phyloP scores from a whole-genome alignment of 306 rosid species.

The Rosa multiflora region DNA sequence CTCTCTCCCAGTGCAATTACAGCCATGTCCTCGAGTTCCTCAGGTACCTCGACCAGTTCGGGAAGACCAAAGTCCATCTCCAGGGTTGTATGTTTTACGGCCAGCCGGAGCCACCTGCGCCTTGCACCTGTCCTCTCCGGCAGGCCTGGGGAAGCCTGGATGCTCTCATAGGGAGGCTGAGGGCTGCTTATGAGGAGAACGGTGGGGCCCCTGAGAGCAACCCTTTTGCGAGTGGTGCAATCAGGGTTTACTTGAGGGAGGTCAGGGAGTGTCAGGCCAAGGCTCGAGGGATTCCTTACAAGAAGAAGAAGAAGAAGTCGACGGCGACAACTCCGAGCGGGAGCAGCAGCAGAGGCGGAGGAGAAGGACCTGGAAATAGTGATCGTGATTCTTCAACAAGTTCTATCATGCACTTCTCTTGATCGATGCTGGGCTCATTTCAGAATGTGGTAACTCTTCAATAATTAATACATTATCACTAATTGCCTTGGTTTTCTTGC shows the following conservation, averaged over 20 bases:
- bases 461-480: not conserved
- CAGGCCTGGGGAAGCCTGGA: slow-evolving; percentile 99
- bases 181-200: slow-evolving; percentile 96
- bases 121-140: slow-evolving; percentile 84
- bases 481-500: not conserved
- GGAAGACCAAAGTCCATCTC: slow-evolving; percentile 90
- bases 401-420: slow-evolving; percentile 8
- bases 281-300: slow-evolving; percentile 95
- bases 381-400: slow-evolving; percentile 6
- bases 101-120: slow-evolving; percentile 93
- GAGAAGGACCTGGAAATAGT: slow-evolving; percentile 10
- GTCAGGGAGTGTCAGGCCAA: slow-evolving; percentile 88
- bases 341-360: slow-evolving; percentile 26
- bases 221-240: slow-evolving; percentile 82
- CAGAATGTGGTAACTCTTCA: not conserved
- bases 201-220: slow-evolving; percentile 78
- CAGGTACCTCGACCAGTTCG: slow-evolving; percentile 86
- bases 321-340: not conserved
- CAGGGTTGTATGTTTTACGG: slow-evolving; percentile 93
- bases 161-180: slow-evolving; percentile 86
- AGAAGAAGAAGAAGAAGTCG: slow-evolving; percentile 84
- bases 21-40: slow-evolving; percentile 89
- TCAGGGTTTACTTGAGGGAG: slow-evolving; percentile 82
- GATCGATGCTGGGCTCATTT: not conserved
- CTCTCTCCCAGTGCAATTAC: slow-evolving; percentile 74